Base-by-base conservation (phyloP, 2,329 filamentous ascomycete genomes). In the Diaporthe batatas region DNA sequence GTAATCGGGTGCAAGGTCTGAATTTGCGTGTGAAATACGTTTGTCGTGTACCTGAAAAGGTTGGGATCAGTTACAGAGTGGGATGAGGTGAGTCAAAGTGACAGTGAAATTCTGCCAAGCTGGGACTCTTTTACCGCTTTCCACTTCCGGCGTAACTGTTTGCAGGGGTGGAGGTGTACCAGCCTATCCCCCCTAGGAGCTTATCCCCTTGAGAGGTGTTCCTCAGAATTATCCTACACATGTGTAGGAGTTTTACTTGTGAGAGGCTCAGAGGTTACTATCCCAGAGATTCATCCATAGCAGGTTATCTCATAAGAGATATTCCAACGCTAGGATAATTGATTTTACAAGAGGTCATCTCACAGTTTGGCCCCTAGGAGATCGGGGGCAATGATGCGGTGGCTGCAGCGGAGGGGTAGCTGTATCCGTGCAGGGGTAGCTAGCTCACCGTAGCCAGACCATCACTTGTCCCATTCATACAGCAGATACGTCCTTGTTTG, bases 11-110 rank as follows among this genome's bases (percentile, higher is more conserved):
- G 42, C 34, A 12, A 7, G 5, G 39, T 49, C 42, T 51, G 21
- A 25, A 23, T 23, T 32, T 49, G 42, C 11, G 39, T 42, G 16
- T 42, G 29, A 11, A 36, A 39, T 65, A 10, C 39, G 47, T 25
- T 5, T 36, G 12, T 67, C 16, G 47, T 21, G 32, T 8, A 18
- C 7, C 39, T n/a, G 32, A 51, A 65, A 51, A 36, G 44, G 62
- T 51, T 21, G 62, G n/a, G 53, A 23, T 49, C 57, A 57, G 21
- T 39, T 23, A 55, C 16, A 34, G 39, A 51, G 53, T 47, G 59
- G 68, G 68, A 71, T 71, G 72, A 71, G 32, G 58, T 64, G 68
- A 47, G 44, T 67, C 58, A 67, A 70, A 49, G 47, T 39, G 11
- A 53, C 62, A 10, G 12, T 49, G 16, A 32, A 44, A 53, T 49